Percentiles rank a stretch among this genome's conserved stretches.
These are phyloP conservation scores for Trichoderma brevicompactum DNA, from an alignment of 2,329 filamentous ascomycete species.

Conservation along the genomic window DNA sequence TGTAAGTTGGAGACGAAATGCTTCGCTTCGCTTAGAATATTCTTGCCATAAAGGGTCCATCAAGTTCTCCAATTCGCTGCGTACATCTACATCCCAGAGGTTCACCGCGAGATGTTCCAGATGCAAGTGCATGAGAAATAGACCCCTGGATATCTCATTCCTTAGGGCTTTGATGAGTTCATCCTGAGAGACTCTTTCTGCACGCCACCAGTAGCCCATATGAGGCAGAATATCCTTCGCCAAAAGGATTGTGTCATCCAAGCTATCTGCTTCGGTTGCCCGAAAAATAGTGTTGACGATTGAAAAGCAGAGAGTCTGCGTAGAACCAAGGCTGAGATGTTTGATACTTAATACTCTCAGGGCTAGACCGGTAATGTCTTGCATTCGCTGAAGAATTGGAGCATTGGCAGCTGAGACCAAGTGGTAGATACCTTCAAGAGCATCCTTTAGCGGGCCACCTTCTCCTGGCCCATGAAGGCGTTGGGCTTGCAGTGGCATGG, in stretches of 20 bases:
- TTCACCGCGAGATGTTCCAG: slow-evolving; percentile 60
- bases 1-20: slow-evolving; percentile 75
- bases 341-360: slow-evolving; percentile 65
- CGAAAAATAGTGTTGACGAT: slow-evolving; percentile 73
- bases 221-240: slow-evolving; percentile 69
- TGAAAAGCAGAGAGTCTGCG: slow-evolving; percentile 75
- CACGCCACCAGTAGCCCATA: slow-evolving; percentile 76
- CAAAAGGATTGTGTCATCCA: slow-evolving; percentile 62
- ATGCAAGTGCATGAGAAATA: slow-evolving; percentile 69
- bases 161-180: slow-evolving; percentile 66
- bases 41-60: slow-evolving; percentile 74
- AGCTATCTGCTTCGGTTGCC: slow-evolving; percentile 69
- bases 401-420: slow-evolving; percentile 70
- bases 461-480: slow-evolving; percentile 38
- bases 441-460: slow-evolving; percentile 43
- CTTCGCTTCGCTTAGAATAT: slow-evolving; percentile 72
- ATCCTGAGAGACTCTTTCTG: slow-evolving; percentile 65
- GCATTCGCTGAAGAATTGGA: slow-evolving; percentile 61
- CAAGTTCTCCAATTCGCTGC: slow-evolving; percentile 64
- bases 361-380: slow-evolving; percentile 60
- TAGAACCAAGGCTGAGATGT: slow-evolving; percentile 60
- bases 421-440: slow-evolving; percentile 65
- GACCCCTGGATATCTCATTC: slow-evolving; percentile 76
- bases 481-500: slow-evolving; percentile 40
- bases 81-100: slow-evolving; percentile 45